These are phyloP conservation scores for Cubamyces lactineus DNA, from an alignment of 768 basidiomycete genomes.

Conservation along the genomic window DNA sequence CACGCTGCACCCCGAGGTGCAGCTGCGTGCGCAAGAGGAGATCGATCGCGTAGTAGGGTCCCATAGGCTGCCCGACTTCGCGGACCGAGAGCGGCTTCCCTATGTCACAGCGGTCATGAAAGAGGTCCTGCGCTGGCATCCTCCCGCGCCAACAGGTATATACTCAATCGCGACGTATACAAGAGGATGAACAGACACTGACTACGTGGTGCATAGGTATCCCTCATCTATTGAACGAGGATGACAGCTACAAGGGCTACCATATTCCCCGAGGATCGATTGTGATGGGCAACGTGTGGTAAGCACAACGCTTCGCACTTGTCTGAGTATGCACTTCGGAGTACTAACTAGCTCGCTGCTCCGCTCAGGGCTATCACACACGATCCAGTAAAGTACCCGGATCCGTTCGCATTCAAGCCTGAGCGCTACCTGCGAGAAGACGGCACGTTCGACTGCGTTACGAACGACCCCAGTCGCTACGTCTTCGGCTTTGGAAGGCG, in stretches of 20 bases:
- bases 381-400: no score
- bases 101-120: constrained; percentile 30
- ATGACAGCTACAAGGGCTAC: constrained; percentile 29
- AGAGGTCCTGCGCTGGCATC: constrained; percentile 40
- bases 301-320: background rate
- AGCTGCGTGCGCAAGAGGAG: constrained; percentile 25
- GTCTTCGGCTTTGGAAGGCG: no score
- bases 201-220: constrained; percentile 2
- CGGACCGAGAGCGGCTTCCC: constrained; percentile 26
- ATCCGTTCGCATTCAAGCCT: no score
- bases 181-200: background rate
- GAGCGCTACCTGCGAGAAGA: no score
- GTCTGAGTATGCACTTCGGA: no score
- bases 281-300: constrained; percentile 31
- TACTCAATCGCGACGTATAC: background rate
- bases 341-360: no score
- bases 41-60: constrained; percentile 26
- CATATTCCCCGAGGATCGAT: constrained; percentile 28
- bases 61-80: constrained; percentile 28
- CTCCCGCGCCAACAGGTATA: constrained; percentile 18
- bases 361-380: no score
- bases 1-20: constrained; percentile 24
- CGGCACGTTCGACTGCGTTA: no score
- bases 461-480: no score
- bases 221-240: constrained; percentile 25